A percentile compares a stretch with the other conserved stretches of the same genome.
These are phyloP conservation scores for Pichia sp. DNA, from an alignment of 1,139 yeast genomes.

Conservation along the genomic window DNA sequence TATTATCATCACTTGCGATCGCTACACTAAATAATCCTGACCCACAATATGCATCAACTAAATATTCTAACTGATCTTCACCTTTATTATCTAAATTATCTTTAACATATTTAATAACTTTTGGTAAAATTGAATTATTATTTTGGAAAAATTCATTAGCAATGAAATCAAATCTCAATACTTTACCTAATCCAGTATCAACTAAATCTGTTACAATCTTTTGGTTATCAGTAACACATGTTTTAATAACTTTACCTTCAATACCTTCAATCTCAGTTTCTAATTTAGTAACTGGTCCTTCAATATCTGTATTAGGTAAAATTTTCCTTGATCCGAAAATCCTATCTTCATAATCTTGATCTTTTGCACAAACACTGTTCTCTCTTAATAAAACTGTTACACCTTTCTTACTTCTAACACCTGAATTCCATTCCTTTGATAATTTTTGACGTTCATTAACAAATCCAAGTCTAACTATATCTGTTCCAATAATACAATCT, in stretches of 20 bases:
- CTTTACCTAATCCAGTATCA: constrained; percentile 37
- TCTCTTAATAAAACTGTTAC: constrained; percentile 86
- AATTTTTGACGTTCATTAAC: constrained; percentile 60
- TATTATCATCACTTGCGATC: constrained; percentile 41
- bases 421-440: constrained; percentile 21
- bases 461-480: constrained; percentile 68
- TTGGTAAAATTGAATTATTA: constrained; percentile 83
- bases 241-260: constrained; percentile 29
- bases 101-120: constrained; percentile 74
- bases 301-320: background rate
- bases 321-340: constrained; percentile 17
- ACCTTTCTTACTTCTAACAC: constrained; percentile 42
- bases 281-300: constrained; percentile 14
- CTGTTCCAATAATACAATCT: constrained; percentile 87
- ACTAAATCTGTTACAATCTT: constrained; percentile 77
- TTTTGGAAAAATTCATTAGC: constrained; percentile 97
- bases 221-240: constrained; percentile 64
- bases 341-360: constrained; percentile 15
- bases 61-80: constrained; percentile 42
- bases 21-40: constrained; percentile 90
- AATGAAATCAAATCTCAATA: constrained; percentile 63
- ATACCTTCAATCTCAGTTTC: constrained; percentile 17
- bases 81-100: constrained; percentile 48
- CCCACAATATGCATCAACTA: constrained; percentile 97
- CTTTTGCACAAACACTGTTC: constrained; percentile 41